A percentile compares a stretch with the other conserved stretches of the same genome.
These are phyloP conservation scores for Diutina neorugosa DNA, from an alignment of 1,139 yeast species.

Conservation along the genomic window DNA sequence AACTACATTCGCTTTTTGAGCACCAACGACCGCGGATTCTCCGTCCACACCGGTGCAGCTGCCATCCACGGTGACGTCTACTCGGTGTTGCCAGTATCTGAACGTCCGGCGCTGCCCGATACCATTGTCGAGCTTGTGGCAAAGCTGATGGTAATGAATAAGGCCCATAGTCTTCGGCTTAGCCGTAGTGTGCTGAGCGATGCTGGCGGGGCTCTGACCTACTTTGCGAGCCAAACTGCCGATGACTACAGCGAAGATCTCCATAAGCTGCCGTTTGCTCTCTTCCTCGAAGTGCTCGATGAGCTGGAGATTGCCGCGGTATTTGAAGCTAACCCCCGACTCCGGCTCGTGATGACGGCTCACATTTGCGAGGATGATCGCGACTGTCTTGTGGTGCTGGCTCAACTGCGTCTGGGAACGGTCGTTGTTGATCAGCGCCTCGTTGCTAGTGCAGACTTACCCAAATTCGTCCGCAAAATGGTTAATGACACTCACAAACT, in stretches of 20 bases:
- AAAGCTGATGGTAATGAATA: slow-evolving; percentile 69
- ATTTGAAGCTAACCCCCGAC: not conserved
- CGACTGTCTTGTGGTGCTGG: slow-evolving; percentile 3
- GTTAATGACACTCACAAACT: not conserved
- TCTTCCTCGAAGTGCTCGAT: not conserved
- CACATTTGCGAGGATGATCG: slow-evolving; percentile 3
- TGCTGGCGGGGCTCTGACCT: slow-evolving; percentile 31
- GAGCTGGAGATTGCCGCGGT: not conserved
- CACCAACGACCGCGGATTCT: slow-evolving; percentile 16
- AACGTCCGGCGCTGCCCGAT: slow-evolving; percentile 8
- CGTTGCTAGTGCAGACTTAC: not conserved
- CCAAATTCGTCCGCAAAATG: slow-evolving; percentile 1
- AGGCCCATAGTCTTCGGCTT: slow-evolving; percentile 55
- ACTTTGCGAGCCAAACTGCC: slow-evolving; percentile 72
- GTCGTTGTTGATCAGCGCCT: not conserved
- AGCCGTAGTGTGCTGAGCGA: slow-evolving; percentile 43
- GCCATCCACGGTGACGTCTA: slow-evolving; percentile 6
- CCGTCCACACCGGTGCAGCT: slow-evolving; percentile 7
- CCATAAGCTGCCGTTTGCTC: slow-evolving; percentile 43
- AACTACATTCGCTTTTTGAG: slow-evolving; percentile 19
- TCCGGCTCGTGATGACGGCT: not conserved
- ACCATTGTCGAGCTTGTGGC: slow-evolving; percentile 54
- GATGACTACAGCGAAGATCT: slow-evolving; percentile 47
- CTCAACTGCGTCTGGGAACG: not conserved
- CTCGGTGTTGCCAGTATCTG: slow-evolving; percentile 7